Conservation (phyloP, 768 basidiomycete genomes). For the Suillus subluteus region DNA sequence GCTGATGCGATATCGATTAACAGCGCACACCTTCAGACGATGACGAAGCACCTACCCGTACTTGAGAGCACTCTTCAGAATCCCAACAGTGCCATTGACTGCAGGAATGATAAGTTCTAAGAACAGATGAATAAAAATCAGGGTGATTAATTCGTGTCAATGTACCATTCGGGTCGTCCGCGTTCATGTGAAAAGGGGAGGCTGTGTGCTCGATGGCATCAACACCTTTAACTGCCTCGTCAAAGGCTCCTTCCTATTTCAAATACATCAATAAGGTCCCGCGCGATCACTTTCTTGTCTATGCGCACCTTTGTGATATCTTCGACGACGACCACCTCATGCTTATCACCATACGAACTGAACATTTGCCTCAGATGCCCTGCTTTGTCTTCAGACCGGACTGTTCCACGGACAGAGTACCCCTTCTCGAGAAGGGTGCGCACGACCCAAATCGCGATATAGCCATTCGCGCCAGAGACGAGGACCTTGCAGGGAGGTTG, state of each 20-base stretch:
- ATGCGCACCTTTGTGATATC: slow-evolving; percentile 62
- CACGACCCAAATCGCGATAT: slow-evolving; percentile 57
- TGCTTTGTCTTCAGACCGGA: slow-evolving; percentile 64
- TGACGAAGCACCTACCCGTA: slow-evolving; percentile 42
- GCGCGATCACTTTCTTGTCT: background rate
- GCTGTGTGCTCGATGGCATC: slow-evolving; percentile 74
- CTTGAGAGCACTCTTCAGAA: slow-evolving; percentile 62
- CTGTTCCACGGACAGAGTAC: slow-evolving; percentile 67
- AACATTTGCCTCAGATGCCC: slow-evolving; percentile 58
- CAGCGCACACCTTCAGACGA: no score
- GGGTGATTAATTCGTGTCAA: background rate
- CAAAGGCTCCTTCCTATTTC: slow-evolving; percentile 65
- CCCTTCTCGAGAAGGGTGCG: slow-evolving; percentile 60
- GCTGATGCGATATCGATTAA: slow-evolving; percentile 24
- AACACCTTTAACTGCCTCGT: slow-evolving; percentile 77
- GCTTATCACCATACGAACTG: slow-evolving; percentile 53
- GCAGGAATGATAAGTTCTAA: slow-evolving; percentile 72
- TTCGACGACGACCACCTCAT: slow-evolving; percentile 68
- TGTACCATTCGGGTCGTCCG: slow-evolving; percentile 47
- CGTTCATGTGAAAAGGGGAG: slow-evolving; percentile 57
- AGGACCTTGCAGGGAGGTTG: slow-evolving; percentile 32
- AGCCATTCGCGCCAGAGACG: slow-evolving; percentile 34
- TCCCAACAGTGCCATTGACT: slow-evolving; percentile 65
- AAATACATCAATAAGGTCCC: background rate
- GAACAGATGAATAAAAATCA: background rate